phyloP scores from a whole-genome alignment of 768 basidiomycete species.

The Trametes cinnabarina region DNA sequence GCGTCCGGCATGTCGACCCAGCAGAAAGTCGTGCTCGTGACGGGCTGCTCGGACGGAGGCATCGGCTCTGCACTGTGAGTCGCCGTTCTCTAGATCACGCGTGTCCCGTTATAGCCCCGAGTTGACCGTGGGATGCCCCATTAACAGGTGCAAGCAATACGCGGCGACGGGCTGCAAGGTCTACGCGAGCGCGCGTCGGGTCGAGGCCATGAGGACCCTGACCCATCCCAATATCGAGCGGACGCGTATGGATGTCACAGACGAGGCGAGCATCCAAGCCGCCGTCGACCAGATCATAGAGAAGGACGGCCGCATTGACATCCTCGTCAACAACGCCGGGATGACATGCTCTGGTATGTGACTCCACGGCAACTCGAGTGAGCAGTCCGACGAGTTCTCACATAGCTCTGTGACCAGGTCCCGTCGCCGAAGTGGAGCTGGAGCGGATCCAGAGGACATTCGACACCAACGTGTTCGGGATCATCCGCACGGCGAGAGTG shows the following conservation, averaged over 20 bases:
- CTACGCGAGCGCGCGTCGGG: conserved; percentile 68
- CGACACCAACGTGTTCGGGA: conserved; percentile 64
- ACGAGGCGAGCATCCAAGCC: conserved; percentile 50
- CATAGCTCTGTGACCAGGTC: conserved; percentile 30
- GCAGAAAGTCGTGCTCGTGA: not conserved
- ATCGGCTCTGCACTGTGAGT: not conserved
- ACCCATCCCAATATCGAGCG: conserved; percentile 43
- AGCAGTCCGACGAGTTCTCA: not conserved
- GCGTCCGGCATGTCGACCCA: not conserved
- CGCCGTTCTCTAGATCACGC: too few species aligned
- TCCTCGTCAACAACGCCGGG: conserved; percentile 82
- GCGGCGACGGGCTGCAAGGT: conserved; percentile 65
- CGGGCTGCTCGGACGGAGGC: conserved; percentile 6
- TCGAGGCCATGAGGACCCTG: conserved; percentile 60
- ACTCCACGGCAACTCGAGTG: conserved; percentile 19
- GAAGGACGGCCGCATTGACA: conserved; percentile 61
- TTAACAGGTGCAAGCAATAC: conserved; percentile 68
- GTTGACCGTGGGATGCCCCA: too few species aligned
- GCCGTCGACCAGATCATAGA: conserved; percentile 51
- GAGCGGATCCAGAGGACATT: conserved; percentile 54
- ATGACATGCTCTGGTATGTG: conserved; percentile 41
- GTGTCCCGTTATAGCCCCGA: too few species aligned
- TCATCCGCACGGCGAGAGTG: conserved; percentile 56
- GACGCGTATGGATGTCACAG: conserved; percentile 62
- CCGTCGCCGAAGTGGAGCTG: conserved; percentile 51